These are phyloP conservation scores for Saccharomyces hybrid DNA, from an alignment of 1,139 yeast genomes.

Conservation along the genomic window DNA sequence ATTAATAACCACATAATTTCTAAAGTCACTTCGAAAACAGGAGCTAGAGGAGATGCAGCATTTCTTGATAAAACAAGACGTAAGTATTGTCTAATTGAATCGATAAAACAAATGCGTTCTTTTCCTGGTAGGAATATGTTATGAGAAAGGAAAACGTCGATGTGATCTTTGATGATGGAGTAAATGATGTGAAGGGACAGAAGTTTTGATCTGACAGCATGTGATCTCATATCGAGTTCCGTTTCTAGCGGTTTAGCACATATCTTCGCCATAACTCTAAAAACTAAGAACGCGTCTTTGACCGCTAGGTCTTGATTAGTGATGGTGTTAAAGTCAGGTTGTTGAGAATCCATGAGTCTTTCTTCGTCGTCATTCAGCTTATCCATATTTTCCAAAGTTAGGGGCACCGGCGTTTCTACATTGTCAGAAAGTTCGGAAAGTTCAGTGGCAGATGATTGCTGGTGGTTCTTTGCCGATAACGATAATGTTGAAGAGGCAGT, in stretches of 20 bases:
- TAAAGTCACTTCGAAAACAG: slow-evolving; percentile 83
- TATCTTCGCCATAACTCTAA: slow-evolving; percentile 89
- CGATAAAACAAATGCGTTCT: slow-evolving; percentile 59
- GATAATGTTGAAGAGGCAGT: slow-evolving; percentile 6
- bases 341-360: slow-evolving; percentile 44
- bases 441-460: background rate
- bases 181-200: slow-evolving; percentile 83
- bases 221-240: slow-evolving; percentile 81
- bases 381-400: slow-evolving; percentile 55
- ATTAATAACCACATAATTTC: slow-evolving; percentile 90
- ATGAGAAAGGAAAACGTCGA: slow-evolving; percentile 67
- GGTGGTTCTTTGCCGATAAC: background rate
- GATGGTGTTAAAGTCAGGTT: slow-evolving; percentile 30
- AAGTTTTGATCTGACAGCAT: slow-evolving; percentile 83
- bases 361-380: slow-evolving; percentile 50
- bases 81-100: slow-evolving; percentile 76
- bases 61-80: slow-evolving; percentile 80
- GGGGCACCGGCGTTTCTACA: slow-evolving; percentile 25
- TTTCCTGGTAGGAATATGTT: slow-evolving; percentile 52
- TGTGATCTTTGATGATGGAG: slow-evolving; percentile 76
- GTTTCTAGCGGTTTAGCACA: slow-evolving; percentile 76
- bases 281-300: slow-evolving; percentile 89
- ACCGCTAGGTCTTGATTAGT: slow-evolving; percentile 61
- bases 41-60: slow-evolving; percentile 86
- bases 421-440: background rate